Evolutionary conservation across 129 eudicot genomes (phyloP).

Genomic region (Lonicera japonica): DNA sequence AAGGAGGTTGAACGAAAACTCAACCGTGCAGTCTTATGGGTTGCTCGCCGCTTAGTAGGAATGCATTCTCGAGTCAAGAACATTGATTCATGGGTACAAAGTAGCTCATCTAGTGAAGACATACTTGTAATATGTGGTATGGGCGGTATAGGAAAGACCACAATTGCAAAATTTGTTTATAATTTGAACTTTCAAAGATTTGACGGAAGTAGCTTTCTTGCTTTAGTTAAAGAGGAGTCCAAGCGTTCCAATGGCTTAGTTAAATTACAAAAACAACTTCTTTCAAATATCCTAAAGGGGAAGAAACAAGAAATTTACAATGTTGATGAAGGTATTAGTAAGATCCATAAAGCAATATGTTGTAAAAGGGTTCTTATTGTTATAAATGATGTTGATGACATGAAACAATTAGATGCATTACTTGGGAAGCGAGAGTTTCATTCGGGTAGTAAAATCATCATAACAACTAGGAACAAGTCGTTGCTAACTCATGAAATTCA

Average conservation of each 20-base stretch:
- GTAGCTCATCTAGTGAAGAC: too few relatives aligned
- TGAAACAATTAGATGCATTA: slow-evolving; percentile 13
- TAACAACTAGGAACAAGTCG: slow-evolving; percentile 13
- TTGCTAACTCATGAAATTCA: slow-evolving; percentile 7
- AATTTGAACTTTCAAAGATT: slow-evolving; percentile 1
- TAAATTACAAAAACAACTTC: too few relatives aligned
- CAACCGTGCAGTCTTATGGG: not conserved
- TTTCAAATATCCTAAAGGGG: too few relatives aligned
- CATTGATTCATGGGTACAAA: slow-evolving; percentile 31
- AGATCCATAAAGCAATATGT: too few relatives aligned
- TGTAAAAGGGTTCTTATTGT: too few relatives aligned
- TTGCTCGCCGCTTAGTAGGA: slow-evolving; percentile 22
- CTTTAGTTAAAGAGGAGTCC: too few relatives aligned
- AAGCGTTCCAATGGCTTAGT: too few relatives aligned
- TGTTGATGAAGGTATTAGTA: too few relatives aligned
- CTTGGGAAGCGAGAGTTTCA: slow-evolving; percentile 20
- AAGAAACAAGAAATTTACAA: too few relatives aligned
- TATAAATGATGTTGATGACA: too few relatives aligned
- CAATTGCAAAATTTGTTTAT: slow-evolving; percentile 3
- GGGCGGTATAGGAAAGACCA: slow-evolving; percentile 17
- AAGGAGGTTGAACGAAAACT: slow-evolving; percentile 12
- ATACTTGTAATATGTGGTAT: slow-evolving; percentile 1
- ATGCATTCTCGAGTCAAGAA: slow-evolving; percentile 5
- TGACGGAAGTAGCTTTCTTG: too few relatives aligned
- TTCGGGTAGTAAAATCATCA: slow-evolving; percentile 28